A percentile compares a stretch with the other conserved stretches of the same genome.
These are phyloP conservation scores for Picea sitchensis DNA, from an alignment of 75 land plant species.

Conservation along the genomic window DNA sequence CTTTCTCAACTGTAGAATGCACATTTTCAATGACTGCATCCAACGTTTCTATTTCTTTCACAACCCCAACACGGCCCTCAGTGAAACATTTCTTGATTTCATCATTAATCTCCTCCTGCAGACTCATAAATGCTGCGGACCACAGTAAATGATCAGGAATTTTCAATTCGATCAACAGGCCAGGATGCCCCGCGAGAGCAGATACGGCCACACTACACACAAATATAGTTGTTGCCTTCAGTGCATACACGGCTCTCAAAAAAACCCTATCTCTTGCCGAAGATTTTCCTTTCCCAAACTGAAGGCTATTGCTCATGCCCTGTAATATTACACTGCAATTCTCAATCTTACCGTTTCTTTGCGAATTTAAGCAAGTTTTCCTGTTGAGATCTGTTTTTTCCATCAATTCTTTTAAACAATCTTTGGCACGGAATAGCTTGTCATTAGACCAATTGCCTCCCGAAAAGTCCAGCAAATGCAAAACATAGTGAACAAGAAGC, in stretches of 20 bases:
- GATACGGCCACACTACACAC: constrained; percentile 47
- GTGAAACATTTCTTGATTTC: constrained; percentile 23
- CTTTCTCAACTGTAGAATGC: constrained; percentile 17
- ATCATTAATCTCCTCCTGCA: constrained; percentile 43
- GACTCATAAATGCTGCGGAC: constrained; percentile 33
- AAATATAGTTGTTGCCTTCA: constrained; percentile 49
- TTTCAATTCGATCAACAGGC: constrained; percentile 25
- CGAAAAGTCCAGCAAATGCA: too few species aligned
- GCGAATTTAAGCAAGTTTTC: too few species aligned
- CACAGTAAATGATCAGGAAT: constrained; percentile 36
- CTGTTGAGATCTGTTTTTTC: too few species aligned
- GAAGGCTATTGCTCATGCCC: too few species aligned
- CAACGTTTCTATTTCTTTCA: constrained; percentile 54
- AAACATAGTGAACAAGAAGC: too few species aligned
- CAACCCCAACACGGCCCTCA: constrained; percentile 19
- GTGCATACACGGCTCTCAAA: constrained; percentile 59
- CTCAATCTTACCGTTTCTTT: too few species aligned
- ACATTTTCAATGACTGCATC: constrained; percentile 28
- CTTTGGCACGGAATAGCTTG: too few species aligned
- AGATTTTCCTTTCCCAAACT: too few species aligned
- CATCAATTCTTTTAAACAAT: too few species aligned
- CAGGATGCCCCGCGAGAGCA: constrained; percentile 33
- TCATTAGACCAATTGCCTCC: too few species aligned
- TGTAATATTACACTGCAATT: too few species aligned
- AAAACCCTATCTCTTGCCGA: constrained; percentile 38